phyloP scores from a whole-genome alignment of 2,329 filamentous ascomycete genomes.

The Fusarium sp. region DNA sequence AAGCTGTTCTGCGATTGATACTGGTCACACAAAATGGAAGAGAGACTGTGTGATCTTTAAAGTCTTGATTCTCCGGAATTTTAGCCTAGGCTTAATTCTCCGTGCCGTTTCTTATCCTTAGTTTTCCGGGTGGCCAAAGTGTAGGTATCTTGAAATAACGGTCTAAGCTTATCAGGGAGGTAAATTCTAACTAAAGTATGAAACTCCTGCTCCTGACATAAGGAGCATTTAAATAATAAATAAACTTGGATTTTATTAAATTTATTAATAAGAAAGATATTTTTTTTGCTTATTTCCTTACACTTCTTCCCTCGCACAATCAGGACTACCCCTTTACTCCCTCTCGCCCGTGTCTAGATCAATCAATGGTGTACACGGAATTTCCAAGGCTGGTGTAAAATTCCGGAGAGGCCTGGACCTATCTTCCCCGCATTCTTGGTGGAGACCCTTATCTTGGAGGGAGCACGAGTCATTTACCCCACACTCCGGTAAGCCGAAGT shows the following conservation, averaged over 20 bases:
- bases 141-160: neutral
- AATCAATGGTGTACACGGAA: neutral
- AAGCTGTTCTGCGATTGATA: neutral
- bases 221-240: too few species aligned
- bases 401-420: neutral
- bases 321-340: too few species aligned
- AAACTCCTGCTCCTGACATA: too few species aligned
- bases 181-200: too few species aligned
- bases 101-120: neutral
- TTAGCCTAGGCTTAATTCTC: neutral
- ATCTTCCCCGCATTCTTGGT: neutral
- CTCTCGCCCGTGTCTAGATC: neutral
- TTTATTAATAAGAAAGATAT: too few species aligned
- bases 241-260: too few species aligned
- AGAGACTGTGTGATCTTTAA: neutral
- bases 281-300: too few species aligned
- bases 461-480: neutral
- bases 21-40: neutral
- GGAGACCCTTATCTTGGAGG: neutral
- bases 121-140: neutral
- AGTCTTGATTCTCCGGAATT: neutral
- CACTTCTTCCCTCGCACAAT: too few species aligned
- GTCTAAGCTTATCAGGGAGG: neutral
- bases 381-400: neutral
- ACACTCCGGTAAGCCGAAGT: neutral